Conservation (phyloP, 768 basidiomycete species). For the Sistotremastrum suecicum region DNA sequence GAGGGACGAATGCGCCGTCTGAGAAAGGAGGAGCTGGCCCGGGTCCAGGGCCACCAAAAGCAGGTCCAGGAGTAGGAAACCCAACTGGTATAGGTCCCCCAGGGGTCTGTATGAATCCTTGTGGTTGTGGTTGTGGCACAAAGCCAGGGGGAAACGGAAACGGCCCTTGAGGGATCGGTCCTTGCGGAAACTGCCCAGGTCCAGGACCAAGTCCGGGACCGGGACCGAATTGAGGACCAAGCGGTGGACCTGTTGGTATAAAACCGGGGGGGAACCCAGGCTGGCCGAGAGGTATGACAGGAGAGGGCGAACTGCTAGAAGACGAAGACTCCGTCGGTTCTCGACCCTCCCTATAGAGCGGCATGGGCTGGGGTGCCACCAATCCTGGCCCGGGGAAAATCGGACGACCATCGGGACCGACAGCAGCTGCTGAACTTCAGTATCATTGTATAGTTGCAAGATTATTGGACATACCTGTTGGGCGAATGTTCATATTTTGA, state of each 20-base stretch:
- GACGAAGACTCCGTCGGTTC: no score
- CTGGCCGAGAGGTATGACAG: neutral
- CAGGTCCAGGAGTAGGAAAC: neutral
- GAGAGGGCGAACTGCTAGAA: slow-evolving; percentile 6
- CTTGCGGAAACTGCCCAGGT: neutral
- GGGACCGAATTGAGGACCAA: neutral
- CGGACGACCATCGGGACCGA: neutral
- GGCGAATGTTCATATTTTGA: slow-evolving; percentile 24
- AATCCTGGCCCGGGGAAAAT: no score
- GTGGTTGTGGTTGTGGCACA: neutral
- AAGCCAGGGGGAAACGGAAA: neutral
- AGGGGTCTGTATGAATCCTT: no score
- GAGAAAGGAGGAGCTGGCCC: neutral
- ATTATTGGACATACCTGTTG: slow-evolving; percentile 18
- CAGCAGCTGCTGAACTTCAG: neutral
- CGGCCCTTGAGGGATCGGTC: neutral
- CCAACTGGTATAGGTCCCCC: neutral
- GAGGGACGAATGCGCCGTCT: slow-evolving; percentile 1
- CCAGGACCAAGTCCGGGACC: neutral
- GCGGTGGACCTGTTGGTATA: neutral
- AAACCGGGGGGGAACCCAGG: neutral
- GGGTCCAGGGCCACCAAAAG: neutral
- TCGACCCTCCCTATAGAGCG: neutral
- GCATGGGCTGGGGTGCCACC: neutral
- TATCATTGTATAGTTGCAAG: no score